Conservation (phyloP, 345 rosid genomes). For the Reutealis trisperma region DNA sequence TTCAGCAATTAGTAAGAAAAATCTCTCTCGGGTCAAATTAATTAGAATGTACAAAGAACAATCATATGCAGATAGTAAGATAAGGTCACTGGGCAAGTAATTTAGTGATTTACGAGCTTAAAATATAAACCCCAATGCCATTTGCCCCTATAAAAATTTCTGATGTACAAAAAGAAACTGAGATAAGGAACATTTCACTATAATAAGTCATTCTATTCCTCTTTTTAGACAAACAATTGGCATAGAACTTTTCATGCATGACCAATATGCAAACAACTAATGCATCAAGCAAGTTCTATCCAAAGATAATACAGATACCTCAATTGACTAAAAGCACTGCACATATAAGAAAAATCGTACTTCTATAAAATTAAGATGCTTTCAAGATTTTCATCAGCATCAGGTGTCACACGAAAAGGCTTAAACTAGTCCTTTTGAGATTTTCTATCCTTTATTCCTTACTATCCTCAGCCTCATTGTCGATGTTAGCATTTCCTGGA, state of each 20-base stretch:
- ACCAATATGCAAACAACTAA: background rate
- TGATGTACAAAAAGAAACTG: background rate
- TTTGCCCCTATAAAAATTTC: background rate
- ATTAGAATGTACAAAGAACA: background rate
- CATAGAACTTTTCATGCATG: background rate
- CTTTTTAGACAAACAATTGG: background rate
- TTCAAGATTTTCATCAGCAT: background rate
- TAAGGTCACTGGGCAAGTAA: background rate
- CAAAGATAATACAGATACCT: background rate
- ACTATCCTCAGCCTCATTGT: constrained; percentile 3
- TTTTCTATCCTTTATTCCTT: background rate
- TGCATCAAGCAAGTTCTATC: background rate
- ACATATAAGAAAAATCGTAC: background rate
- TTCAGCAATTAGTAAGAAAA: too few relatives aligned
- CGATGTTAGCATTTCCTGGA: constrained; percentile 13
- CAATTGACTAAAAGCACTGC: background rate
- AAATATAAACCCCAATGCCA: background rate
- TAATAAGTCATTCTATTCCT: background rate
- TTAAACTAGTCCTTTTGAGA: background rate
- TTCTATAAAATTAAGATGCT: background rate
- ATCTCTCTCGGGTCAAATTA: too few relatives aligned
- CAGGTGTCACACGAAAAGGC: background rate
- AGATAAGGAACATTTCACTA: background rate
- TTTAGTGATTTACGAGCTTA: too few relatives aligned
- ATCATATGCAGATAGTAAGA: background rate